phyloP scores from a whole-genome alignment of 148 eudicot species.

The Rhododendron kiyosumense region DNA sequence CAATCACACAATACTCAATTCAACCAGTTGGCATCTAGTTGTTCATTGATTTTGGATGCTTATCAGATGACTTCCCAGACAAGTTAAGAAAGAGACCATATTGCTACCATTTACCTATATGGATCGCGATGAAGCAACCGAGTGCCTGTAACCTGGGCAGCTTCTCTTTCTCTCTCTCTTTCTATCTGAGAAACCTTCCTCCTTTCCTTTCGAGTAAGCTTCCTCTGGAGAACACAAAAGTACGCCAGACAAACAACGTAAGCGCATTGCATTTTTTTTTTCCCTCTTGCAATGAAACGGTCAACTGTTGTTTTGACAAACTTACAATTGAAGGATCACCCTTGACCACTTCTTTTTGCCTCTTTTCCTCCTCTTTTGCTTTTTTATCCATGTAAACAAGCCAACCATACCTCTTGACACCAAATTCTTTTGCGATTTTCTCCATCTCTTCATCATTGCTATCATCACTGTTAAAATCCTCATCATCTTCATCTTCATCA shows the following conservation, averaged over 20 bases:
- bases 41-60: conserved; percentile 1
- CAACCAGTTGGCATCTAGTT: conserved; percentile 1
- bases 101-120: conserved; percentile 46
- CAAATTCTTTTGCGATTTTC: conserved; percentile 90
- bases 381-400: conserved; percentile 97
- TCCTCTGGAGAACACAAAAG: conserved; percentile 48
- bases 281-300: background rate
- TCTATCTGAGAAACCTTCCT: conserved; percentile 87
- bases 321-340: conserved; percentile 98
- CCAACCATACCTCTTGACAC: conserved; percentile 98
- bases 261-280: background rate
- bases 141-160: conserved; percentile 56
- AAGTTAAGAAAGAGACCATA: conserved; percentile 1
- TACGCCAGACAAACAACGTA: background rate
- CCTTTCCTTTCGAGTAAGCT: conserved; percentile 91
- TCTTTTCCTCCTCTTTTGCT: conserved; percentile 92
- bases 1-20: background rate
- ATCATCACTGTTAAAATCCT: conserved; percentile 96
- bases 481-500: conserved; percentile 78
- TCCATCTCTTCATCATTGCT: conserved; percentile 97
- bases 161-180: conserved; percentile 90
- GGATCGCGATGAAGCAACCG: conserved; percentile 62
- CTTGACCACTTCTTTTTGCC: conserved; percentile 95
- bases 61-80: background rate
- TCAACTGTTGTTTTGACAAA: conserved; percentile 11